A percentile compares a stretch with the other conserved stretches of the same genome.
Evolutionary conservation across 192 early-diverging fungal species (phyloP).

Genomic region (Kickxella alabastrina): DNA sequence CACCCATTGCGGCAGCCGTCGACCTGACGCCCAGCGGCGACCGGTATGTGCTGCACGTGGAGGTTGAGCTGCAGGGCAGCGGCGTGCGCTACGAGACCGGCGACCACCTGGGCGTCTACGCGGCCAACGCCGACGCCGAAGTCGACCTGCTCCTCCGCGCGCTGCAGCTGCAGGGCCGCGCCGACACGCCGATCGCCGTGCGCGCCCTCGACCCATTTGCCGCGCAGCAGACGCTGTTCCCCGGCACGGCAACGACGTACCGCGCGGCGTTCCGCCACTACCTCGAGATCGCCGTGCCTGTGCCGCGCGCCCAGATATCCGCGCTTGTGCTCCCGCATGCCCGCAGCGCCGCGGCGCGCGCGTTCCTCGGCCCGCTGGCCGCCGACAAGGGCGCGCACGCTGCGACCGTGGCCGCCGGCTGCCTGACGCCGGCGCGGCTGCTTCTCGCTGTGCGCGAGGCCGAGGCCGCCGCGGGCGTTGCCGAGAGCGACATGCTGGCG

Average conservation of each 20-base stretch:
- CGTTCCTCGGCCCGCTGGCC: slow-evolving; percentile 54
- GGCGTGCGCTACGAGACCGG: slow-evolving; percentile 86
- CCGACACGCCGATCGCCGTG: slow-evolving; percentile 68
- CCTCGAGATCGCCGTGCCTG: slow-evolving; percentile 75
- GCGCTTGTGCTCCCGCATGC: slow-evolving; percentile 59
- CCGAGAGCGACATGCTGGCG: slow-evolving; percentile 33
- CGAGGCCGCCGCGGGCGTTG: slow-evolving; percentile 29
- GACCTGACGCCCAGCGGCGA: slow-evolving; percentile 66
- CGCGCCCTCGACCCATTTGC: slow-evolving; percentile 68
- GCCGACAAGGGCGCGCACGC: slow-evolving; percentile 68
- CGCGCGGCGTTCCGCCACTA: slow-evolving; percentile 87
- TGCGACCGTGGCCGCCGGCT: slow-evolving; percentile 55
- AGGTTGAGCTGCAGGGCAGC: slow-evolving; percentile 82
- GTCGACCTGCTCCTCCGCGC: slow-evolving; percentile 63
- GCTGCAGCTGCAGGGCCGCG: slow-evolving; percentile 59
- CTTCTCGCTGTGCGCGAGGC: slow-evolving; percentile 62
- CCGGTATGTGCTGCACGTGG: slow-evolving; percentile 89
- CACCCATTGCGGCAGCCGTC: slow-evolving; percentile 58
- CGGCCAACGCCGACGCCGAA: slow-evolving; percentile 77
- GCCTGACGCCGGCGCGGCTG: slow-evolving; percentile 72
- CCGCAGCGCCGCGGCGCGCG: slow-evolving; percentile 53
- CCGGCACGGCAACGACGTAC: slow-evolving; percentile 78
- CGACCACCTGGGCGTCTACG: slow-evolving; percentile 93
- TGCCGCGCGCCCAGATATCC: slow-evolving; percentile 66
- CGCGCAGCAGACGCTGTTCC: slow-evolving; percentile 81